These are phyloP conservation scores for Macrophomina tecta DNA, from an alignment of 2,329 filamentous ascomycete species.

Conservation along the genomic window DNA sequence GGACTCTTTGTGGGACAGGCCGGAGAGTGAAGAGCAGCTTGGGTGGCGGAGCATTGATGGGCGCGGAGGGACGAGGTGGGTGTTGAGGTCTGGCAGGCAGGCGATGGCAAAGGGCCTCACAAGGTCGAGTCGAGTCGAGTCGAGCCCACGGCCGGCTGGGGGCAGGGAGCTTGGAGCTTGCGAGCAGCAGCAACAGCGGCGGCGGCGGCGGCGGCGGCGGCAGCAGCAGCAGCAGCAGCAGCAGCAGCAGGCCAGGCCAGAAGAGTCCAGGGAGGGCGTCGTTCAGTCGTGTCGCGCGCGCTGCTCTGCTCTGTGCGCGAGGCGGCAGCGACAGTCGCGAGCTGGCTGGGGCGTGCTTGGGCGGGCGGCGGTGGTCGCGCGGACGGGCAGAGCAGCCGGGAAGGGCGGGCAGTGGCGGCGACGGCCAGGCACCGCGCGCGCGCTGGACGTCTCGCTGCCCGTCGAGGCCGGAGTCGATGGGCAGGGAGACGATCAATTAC, in stretches of 20 bases:
- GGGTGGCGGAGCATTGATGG: constrained; percentile 27
- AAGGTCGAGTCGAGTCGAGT: background rate
- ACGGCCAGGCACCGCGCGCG: constrained; percentile 6
- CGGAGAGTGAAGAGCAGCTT: background rate
- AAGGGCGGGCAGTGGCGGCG: background rate
- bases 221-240: no score
- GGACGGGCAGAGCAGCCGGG: no score
- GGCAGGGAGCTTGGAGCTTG: background rate
- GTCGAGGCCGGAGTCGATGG: constrained; percentile 6
- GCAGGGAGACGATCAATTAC: constrained; percentile 19
- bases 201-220: no score
- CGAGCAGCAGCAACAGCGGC: background rate
- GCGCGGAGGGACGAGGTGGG: background rate
- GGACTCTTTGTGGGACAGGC: constrained; percentile 18
- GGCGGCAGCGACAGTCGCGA: background rate
- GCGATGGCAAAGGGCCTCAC: background rate
- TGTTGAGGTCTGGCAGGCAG: constrained; percentile 3
- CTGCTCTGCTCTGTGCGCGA: background rate
- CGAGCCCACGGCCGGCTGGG: background rate
- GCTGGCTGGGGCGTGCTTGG: background rate
- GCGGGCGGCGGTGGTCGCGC: background rate
- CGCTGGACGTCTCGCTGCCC: background rate
- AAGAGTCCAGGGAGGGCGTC: background rate
- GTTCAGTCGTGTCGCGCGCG: constrained; percentile 1
- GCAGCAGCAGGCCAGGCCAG: background rate